Base-by-base conservation (phyloP, 1,139 yeast genomes). In the Hemisphaericaspora lyxosophila region DNA sequence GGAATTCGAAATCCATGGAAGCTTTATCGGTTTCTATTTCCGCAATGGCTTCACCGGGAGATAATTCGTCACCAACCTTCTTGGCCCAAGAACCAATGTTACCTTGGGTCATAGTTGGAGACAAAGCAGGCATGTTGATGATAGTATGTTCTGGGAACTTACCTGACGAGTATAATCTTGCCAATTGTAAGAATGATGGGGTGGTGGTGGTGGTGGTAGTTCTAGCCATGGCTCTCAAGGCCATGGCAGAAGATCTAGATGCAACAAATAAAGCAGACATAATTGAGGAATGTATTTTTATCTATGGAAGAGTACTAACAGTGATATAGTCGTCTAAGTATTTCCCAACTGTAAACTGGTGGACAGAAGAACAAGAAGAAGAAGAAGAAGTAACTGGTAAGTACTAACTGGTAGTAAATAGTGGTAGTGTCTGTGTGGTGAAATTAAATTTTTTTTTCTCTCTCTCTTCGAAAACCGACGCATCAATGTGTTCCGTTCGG, bases 11-110 rank as follows among this genome's bases (percentile, higher is more conserved):
- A 69, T 94, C 99, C 96, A 92, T 92, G 48, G 90, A 85, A 42
- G 99, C 98, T 75, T 92, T 92, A 65, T 92, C 99, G 50, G 99
- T 92, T 71, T 92, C 98, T 50, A 92, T 85, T 67, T 92, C 98
- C 41, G 96, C 97, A 53, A 92, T 79, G 40, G 94, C 82, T 60
- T 90, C 97, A 64, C 98, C 97, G 20, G 97, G 94, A 19, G 75
- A 54, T 52, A 92, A 78, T 63, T 79, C 67, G 60, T 92, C 97
- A 57, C 98, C 98, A 36, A 82, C 88, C 38, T 78, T 68, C 71
- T 89, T 90, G 58, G 81, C 77, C 97, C 97, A 92, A 43, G 79
- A 73, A 34, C 90, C 92, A 49, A 92, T 73, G 62, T 81, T 84
- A 60, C 98, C 98, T 60, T 85, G 92, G 45, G 96, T 85, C 98